Evolutionary conservation across 768 basidiomycete genomes (phyloP), one percentile per base, ranked within the genome.

Genomic region (Boletus vermiculosoides): DNA sequence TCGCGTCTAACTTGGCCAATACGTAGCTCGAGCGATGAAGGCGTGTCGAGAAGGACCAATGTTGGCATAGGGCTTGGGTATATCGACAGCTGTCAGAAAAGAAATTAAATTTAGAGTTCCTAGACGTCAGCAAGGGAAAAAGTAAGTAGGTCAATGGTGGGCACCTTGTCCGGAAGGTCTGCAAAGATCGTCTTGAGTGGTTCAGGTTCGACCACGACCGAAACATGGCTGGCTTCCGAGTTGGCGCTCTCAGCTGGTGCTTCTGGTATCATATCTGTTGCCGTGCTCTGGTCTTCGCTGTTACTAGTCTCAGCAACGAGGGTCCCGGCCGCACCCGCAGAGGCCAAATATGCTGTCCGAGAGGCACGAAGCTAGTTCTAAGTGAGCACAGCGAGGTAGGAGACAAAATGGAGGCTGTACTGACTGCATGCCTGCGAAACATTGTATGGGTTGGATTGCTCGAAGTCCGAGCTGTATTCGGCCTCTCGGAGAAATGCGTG

Each of bases 11-110:
- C 85, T 20, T 78, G 76, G 16, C 90, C 87, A 56, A 98, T 93
- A 57, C 87, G 84, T 34, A 78, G 75, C 71, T 94, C 88, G 31
- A 98, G 81, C 20, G 82, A 81, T 1, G 90, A 88, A 3, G 86
- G 87, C 5, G 79, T 80, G 61, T 92, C 88, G 48, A 91, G 80
- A 9, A 98, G 82, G 23, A 90, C 63, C 39, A 93, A 73, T 13
- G 88, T 85, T 8, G 80, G 74, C 12, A 80, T 78, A 2, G 83
- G 77, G 6, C 71, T 64, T 2, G 90, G 81, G 76, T 98, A 97
- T 75, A 98, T 91, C 28, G 93, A 83, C 50, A 89, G 83, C 94
- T 98, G 12, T n/a, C 10, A 28, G 10, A 37, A 39, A 23, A 11
- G 31, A 40, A 5, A 28, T 18, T 22, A 5, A 11, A 31, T n/a